A percentile compares a stretch with the other conserved stretches of the same genome.
phyloP scores from a whole-genome alignment of 352 stramenopile species.

The Pseudoperonospora humuli region DNA sequence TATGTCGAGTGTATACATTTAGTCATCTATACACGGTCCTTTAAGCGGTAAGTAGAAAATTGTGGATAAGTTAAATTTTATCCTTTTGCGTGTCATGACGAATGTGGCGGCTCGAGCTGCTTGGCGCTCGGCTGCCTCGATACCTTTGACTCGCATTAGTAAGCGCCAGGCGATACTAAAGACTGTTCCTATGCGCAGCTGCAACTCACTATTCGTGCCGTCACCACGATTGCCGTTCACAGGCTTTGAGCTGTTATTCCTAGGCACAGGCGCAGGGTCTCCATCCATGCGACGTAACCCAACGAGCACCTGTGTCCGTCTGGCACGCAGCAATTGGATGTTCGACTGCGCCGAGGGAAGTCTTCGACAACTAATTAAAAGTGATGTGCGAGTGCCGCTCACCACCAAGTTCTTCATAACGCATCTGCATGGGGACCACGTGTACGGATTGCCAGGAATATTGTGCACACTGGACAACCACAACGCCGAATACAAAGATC shows the following conservation, averaged over 20 bases:
- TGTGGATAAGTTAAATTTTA: too few relatives aligned
- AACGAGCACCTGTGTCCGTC: constrained; percentile 47
- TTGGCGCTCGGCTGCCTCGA: constrained; percentile 11
- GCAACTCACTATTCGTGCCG: constrained; percentile 40
- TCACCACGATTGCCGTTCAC: constrained; percentile 55
- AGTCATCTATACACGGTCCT: too few relatives aligned
- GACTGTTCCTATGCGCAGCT: constrained; percentile 45
- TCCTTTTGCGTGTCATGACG: too few relatives aligned
- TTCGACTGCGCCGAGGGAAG: constrained; percentile 85
- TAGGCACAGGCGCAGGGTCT: constrained; percentile 74
- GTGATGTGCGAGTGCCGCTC: constrained; percentile 53
- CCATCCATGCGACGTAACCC: constrained; percentile 61
- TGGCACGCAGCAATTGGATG: constrained; percentile 76
- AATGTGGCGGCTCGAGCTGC: constrained; percentile 7
- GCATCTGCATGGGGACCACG: constrained; percentile 81
- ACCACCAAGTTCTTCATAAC: constrained; percentile 84
- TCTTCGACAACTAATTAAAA: constrained; percentile 76
- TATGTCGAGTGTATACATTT: too few relatives aligned
- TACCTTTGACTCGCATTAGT: constrained; percentile 23
- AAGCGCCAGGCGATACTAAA: constrained; percentile 37
- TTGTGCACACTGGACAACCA: constrained; percentile 81
- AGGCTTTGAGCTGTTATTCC: constrained; percentile 75
- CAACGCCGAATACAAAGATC: constrained; percentile 51
- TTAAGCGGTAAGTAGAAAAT: too few relatives aligned
- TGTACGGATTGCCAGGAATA: constrained; percentile 77